A percentile compares a stretch with the other conserved stretches of the same genome.
Conservation (phyloP, 495 filamentous ascomycete genomes). For the Penicillium flavigenum region DNA sequence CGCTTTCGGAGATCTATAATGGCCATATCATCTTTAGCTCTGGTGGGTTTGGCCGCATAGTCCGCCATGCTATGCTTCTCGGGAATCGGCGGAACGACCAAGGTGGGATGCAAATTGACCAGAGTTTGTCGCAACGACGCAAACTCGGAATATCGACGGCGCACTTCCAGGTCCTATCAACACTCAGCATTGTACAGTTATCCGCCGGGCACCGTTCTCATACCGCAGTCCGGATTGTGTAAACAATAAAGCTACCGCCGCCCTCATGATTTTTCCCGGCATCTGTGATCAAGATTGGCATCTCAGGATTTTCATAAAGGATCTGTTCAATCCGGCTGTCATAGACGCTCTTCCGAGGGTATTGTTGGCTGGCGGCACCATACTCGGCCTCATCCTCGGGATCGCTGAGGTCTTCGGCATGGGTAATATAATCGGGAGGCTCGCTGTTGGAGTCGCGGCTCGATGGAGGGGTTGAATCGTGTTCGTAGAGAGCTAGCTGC, state of each 20-base stretch:
- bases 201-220: conserved; percentile 24
- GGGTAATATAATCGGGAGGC: conserved; percentile 59
- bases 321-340: conserved; percentile 95
- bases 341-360: conserved; percentile 74
- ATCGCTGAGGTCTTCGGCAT: conserved; percentile 56
- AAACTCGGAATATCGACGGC: conserved; percentile 94
- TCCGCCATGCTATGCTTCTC: conserved; percentile 99
- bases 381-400: conserved; percentile 56
- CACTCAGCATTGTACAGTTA: conserved; percentile 11
- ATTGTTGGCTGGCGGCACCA: conserved; percentile 34
- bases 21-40: conserved; percentile 92
- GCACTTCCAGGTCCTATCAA: conserved; percentile 84
- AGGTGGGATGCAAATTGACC: conserved; percentile 85
- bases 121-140: conserved; percentile 87
- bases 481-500: conserved; percentile 41
- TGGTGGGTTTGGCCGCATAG: conserved; percentile 95
- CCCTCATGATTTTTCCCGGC: conserved; percentile 93
- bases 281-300: conserved; percentile 84
- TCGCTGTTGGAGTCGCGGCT: conserved; percentile 49
- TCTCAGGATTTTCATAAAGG: conserved; percentile 88
- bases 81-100: conserved; percentile 93
- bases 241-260: conserved; percentile 89
- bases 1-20: conserved; percentile 96
- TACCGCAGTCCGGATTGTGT: conserved; percentile 94
- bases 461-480: conserved; percentile 49